phyloP scores from a whole-genome alignment of 352 stramenopile genomes.

The Globisporangium echinulatum region DNA sequence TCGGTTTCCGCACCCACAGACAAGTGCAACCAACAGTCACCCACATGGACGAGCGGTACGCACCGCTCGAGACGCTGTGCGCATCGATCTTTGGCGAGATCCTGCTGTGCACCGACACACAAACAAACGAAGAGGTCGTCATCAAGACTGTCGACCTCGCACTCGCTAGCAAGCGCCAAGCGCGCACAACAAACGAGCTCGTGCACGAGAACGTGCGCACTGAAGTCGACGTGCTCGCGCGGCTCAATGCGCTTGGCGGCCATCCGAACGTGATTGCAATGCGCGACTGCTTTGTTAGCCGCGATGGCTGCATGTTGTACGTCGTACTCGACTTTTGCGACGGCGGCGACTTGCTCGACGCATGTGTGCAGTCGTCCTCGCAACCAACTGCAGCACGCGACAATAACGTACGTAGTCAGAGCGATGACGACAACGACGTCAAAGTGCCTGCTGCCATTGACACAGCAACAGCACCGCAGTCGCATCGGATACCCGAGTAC shows the following conservation, averaged over 20 bases:
- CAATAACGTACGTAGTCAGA: too few species aligned
- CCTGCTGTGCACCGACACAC: slow-evolving; percentile 46
- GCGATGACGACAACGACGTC: too few species aligned
- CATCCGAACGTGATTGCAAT: slow-evolving; percentile 71
- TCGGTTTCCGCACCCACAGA: too few species aligned
- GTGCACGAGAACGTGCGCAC: slow-evolving; percentile 69
- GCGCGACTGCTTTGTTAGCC: slow-evolving; percentile 58
- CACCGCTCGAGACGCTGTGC: slow-evolving; percentile 35
- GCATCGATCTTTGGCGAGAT: slow-evolving; percentile 69
- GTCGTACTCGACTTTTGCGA: slow-evolving; percentile 79
- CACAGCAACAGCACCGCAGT: slow-evolving; percentile 1
- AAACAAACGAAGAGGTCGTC: slow-evolving; percentile 50
- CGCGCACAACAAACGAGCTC: slow-evolving; percentile 25
- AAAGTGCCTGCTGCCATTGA: slow-evolving; percentile 1
- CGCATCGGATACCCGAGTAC: slow-evolving; percentile 29
- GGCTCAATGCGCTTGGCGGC: slow-evolving; percentile 40
- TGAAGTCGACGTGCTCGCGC: slow-evolving; percentile 61
- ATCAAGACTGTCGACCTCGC: slow-evolving; percentile 69
- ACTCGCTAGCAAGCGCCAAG: slow-evolving; percentile 47
- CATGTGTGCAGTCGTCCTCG: slow-evolving; percentile 21
- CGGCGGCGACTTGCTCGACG: slow-evolving; percentile 63
- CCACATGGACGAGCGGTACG: slow-evolving; percentile 25
- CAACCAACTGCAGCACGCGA: not conserved
- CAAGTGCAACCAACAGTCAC: not conserved
- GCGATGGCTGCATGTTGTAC: slow-evolving; percentile 38